These are phyloP conservation scores for Nicotiana tomentosiformis DNA, from an alignment of 257 asterid genomes.

Conservation along the genomic window DNA sequence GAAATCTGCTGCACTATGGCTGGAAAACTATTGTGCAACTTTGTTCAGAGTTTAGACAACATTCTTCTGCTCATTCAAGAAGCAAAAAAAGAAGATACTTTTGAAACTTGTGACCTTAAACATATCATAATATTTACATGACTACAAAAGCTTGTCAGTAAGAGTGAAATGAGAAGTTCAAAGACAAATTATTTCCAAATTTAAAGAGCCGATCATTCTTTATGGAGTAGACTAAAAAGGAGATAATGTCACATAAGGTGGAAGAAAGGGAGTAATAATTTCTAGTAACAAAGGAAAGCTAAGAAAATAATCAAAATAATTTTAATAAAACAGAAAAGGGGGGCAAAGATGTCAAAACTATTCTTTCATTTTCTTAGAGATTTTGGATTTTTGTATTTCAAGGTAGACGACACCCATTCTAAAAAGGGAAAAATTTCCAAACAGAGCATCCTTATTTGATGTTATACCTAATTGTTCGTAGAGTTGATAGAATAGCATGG, in stretches of 20 bases:
- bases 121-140: too few relatives aligned
- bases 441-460: neutral
- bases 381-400: neutral
- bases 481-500: neutral
- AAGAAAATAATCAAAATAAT: neutral
- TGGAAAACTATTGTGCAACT: constrained; percentile 46
- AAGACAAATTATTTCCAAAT: neutral
- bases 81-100: neutral
- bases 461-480: neutral
- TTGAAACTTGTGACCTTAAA: too few relatives aligned
- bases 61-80: neutral
- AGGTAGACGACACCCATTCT: neutral
- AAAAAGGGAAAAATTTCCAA: neutral
- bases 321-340: neutral
- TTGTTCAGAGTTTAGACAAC: constrained; percentile 4
- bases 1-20: constrained; percentile 73
- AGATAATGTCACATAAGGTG: neutral
- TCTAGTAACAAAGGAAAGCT: neutral
- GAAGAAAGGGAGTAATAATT: neutral
- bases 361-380: neutral
- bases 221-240: neutral
- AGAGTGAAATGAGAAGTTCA: too few relatives aligned
- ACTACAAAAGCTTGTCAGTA: too few relatives aligned
- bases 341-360: neutral
- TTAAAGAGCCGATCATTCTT: neutral